Evolutionary conservation across 495 filamentous ascomycete species (phyloP), one percentile per base, ranked within the genome.

Genomic region (Penicillium psychrofluorescens): DNA sequence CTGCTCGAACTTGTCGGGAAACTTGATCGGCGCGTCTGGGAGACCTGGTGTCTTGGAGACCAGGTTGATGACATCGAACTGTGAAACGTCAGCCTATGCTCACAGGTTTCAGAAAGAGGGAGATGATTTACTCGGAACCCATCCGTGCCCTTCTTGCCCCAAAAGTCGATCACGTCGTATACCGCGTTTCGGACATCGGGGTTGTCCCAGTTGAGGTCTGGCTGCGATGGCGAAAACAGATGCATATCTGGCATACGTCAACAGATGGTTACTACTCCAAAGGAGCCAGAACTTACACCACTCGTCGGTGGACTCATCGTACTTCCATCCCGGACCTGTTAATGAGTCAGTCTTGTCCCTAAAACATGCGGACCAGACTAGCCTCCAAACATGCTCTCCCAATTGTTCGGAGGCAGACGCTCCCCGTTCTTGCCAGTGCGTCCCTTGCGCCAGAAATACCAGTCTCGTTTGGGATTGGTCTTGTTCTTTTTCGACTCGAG

Each of bases 171-270:
- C 22, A 75, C 64, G 29, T 77, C 68, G 46, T 81, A 77, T 11
- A 86, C 77, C 1, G 82, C 80, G 29, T 69, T 57, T 0, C 82
- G 67, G 7, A 75, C 68, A 11, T 65, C 71, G 6, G 66, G 64
- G 29, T 74, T 78, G 46, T 86, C 80, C 80, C 82, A 86, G 60
- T 87, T 86, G 11, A 86, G 68, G 50, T 87, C 83, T 6, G 84
- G 81, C 53, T 85, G 80, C 37, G 75, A 63, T 10, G 67, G 58
- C 1, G 77, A 67, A 45, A 84, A 86, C 7, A 85, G 65, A 45
- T 78, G 76, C 1, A 87, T 70, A 50, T 81, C 47, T 50, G 37
- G 29, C 11, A 12, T 11, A 7, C 28, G 6, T 45, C 33, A 35
- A 11, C 27, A 40, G 29, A 33, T 4, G 22, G n/a, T 29, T 28